Percentiles rank a stretch among this genome's conserved stretches.
Conservation (phyloP, 768 basidiomycete genomes). For the Suillus cothurnatus region DNA sequence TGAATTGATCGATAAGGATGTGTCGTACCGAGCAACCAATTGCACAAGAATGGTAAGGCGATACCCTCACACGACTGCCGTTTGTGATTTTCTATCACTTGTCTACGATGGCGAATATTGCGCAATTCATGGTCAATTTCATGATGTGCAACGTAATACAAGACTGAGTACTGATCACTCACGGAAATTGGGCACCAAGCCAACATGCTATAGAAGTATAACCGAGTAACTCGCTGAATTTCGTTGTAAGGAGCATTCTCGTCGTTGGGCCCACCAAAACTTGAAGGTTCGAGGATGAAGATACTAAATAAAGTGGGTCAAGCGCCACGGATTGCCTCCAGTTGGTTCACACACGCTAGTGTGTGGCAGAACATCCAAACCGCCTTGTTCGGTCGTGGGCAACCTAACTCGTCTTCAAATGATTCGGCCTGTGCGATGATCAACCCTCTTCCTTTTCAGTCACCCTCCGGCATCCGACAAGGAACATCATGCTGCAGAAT, state of each 20-base stretch:
- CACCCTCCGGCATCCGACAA: not conserved
- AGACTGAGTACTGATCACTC: slow-evolving; percentile 37
- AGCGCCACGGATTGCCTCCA: slow-evolving; percentile 18
- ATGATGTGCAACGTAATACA: not conserved
- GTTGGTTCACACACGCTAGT: slow-evolving; percentile 19
- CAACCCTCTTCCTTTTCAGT: not conserved
- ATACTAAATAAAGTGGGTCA: not conserved
- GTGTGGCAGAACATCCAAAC: not conserved
- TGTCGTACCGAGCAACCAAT: slow-evolving; percentile 84
- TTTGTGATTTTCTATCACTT: slow-evolving; percentile 78
- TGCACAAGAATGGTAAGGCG: slow-evolving; percentile 89
- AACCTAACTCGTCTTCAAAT: not conserved
- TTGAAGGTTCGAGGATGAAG: not conserved
- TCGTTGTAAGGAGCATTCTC: slow-evolving; percentile 25
- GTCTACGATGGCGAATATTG: slow-evolving; percentile 47
- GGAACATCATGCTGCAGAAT: not conserved
- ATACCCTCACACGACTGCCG: slow-evolving; percentile 86
- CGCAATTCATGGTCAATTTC: slow-evolving; percentile 11
- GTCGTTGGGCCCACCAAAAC: not conserved
- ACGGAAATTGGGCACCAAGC: slow-evolving; percentile 91
- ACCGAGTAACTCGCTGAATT: slow-evolving; percentile 66
- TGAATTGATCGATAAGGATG: not conserved
- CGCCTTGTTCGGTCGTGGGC: not conserved
- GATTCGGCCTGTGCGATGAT: not conserved
- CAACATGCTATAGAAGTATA: slow-evolving; percentile 76